Base-by-base conservation (phyloP, 163 green algal species). In the Scenedesmus sp. region DNA sequence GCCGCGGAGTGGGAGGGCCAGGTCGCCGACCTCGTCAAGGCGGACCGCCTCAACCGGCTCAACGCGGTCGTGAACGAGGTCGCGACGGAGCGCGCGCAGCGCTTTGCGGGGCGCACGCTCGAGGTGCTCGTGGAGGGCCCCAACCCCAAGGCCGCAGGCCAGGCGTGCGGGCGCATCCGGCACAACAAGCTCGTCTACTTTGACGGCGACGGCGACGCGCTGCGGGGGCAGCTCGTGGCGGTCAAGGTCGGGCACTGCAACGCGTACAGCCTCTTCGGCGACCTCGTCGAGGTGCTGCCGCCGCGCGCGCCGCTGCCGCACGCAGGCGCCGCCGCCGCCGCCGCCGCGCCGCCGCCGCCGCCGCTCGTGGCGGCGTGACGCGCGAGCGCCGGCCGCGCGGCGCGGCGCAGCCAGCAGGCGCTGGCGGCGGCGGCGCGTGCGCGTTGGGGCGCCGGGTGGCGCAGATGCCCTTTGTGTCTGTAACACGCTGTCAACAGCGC, bases 111-210 rank as follows among this genome's bases (percentile, higher is more conserved):
- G 26, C 80, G 88, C 20, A 86, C 85, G 22, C 76, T 98, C 39
- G 87, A 97, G 87, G 88, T 97, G 56, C 85, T 97, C 54, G 93
- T 97, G 60, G 94, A 97, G 88, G 92, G 90, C 3, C 57, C 83
- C 20, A 97, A 98, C 84, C 89, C 91, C 3, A 79, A 84, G 65
- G 63, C 71, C 20, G 29, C 26, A 45, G 63, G 14, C 26, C 88
- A 97, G 84, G 91, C 94, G 1, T 93, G 93, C 77, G 95, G 95
- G 15, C 85, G 95, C 77, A 95, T 88, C 53, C 85, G 89, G 18
- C 92, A 96, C 86, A 98, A 98, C 87, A 97, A 98, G 84, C 84
- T 98, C 45, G 87, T 88, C 22, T 98, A 97, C 89, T 98, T 98
- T 71, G 66, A 88, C 26, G 95, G 91, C 0, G 85, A 96, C 63